Evolutionary conservation across 2,329 filamentous ascomycete species (phyloP).

Genomic region (Fusarium guadeloupense): DNA sequence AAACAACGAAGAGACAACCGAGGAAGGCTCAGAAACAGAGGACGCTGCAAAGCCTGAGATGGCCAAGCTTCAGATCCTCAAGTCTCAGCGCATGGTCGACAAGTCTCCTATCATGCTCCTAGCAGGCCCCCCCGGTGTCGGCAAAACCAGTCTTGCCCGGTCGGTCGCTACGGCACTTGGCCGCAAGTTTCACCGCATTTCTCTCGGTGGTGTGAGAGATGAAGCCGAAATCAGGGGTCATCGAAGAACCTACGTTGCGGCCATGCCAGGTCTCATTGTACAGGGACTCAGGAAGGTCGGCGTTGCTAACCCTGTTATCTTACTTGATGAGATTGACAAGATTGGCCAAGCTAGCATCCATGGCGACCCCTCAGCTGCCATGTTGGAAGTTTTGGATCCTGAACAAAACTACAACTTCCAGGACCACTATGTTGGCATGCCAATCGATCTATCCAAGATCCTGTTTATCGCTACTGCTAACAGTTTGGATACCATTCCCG

Average conservation of each 20-base stretch:
- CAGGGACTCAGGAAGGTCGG: conserved; percentile 95
- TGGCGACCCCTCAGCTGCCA: conserved; percentile 93
- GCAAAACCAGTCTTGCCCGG: conserved; percentile 94
- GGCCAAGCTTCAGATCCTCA: conserved; percentile 78
- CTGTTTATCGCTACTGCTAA: conserved; percentile 98
- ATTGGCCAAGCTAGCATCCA: conserved; percentile 90
- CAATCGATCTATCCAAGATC: conserved; percentile 94
- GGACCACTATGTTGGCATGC: conserved; percentile 96
- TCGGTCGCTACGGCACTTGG: conserved; percentile 92
- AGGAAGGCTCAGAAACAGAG: conserved; percentile 37
- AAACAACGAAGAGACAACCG: conserved; percentile 32
- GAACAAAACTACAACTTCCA: conserved; percentile 96
- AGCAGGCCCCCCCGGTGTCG: conserved; percentile 91
- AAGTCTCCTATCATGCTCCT: conserved; percentile 96
- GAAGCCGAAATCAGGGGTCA: conserved; percentile 98
- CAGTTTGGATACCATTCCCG: conserved; percentile 90
- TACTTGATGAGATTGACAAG: conserved; percentile 98
- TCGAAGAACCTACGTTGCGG: conserved; percentile 93
- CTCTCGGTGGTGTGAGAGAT: conserved; percentile 92
- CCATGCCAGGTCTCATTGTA: conserved; percentile 97
- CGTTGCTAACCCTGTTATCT: conserved; percentile 92
- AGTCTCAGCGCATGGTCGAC: conserved; percentile 86
- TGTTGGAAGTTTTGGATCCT: conserved; percentile 97
- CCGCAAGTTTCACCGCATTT: conserved; percentile 96
- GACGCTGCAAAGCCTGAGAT: conserved; percentile 49